These are phyloP conservation scores for Conticribra weissflogii DNA, from an alignment of 108 stramenopile genomes.

Conservation along the genomic window DNA sequence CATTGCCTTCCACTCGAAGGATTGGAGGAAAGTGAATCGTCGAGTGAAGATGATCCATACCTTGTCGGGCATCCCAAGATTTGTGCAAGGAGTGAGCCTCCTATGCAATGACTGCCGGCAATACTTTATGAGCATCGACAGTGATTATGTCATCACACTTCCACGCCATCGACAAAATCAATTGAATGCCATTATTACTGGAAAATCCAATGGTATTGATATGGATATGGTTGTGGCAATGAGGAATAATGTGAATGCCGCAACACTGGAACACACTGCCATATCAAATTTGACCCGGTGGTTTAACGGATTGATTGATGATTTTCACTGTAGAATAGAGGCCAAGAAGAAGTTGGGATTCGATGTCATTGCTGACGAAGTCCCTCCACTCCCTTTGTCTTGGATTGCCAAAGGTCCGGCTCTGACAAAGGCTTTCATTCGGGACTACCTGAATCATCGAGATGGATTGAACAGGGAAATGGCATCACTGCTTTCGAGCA, in stretches of 20 bases:
- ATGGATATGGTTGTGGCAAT: background rate
- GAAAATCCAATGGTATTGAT: background rate
- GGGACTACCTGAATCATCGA: constrained; percentile 11
- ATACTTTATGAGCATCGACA: background rate
- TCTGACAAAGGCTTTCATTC: constrained; percentile 10
- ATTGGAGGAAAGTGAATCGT: too few relatives aligned
- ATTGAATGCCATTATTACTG: background rate
- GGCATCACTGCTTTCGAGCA: background rate
- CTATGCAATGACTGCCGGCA: background rate
- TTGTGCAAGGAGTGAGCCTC: background rate
- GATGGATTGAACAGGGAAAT: constrained; percentile 22
- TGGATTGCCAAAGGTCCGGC: background rate
- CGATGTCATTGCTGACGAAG: too few relatives aligned
- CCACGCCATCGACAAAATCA: background rate
- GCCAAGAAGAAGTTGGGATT: too few relatives aligned
- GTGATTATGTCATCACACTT: background rate
- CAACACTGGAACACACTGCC: background rate
- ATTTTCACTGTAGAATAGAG: too few relatives aligned
- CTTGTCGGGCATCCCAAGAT: background rate
- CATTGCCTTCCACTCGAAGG: too few relatives aligned
- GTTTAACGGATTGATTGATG: background rate
- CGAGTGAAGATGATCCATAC: background rate
- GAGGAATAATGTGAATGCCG: background rate
- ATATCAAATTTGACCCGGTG: background rate
- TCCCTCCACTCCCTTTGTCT: background rate